Conservation (phyloP, 2,329 filamentous ascomycete species). For the Talaromyces pinophilus region DNA sequence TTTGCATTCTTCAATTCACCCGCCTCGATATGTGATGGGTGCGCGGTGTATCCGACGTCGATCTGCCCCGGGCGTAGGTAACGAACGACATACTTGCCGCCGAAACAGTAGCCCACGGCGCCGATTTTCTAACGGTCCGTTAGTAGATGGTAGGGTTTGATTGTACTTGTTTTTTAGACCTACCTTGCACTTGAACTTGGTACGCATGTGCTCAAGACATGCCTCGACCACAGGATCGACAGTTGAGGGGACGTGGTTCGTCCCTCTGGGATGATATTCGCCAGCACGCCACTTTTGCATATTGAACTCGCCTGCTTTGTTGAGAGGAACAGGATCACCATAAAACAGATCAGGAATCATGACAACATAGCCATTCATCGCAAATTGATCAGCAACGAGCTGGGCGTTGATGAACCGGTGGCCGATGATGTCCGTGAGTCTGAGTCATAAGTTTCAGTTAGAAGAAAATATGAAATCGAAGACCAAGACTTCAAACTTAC, state of each 20-base stretch:
- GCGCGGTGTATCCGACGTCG: too few species aligned
- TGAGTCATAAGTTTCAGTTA: background rate
- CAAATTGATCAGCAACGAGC: slow-evolving; percentile 16
- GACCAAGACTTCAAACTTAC: background rate
- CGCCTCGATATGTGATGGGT: too few species aligned
- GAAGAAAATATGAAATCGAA: too few species aligned
- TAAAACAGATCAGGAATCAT: slow-evolving; percentile 16
- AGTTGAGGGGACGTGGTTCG: background rate
- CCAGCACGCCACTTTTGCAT: slow-evolving; percentile 5
- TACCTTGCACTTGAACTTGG: slow-evolving; percentile 15
- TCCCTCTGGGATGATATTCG: background rate
- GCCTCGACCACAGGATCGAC: slow-evolving; percentile 12
- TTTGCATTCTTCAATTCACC: too few species aligned
- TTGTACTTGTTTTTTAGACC: background rate
- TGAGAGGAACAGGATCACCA: slow-evolving; percentile 10
- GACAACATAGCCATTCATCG: slow-evolving; percentile 12
- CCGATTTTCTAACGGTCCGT: too few species aligned
- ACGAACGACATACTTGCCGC: too few species aligned
- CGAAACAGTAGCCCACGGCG: too few species aligned
- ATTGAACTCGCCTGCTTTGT: slow-evolving; percentile 2
- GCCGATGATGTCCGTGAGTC: slow-evolving; percentile 16
- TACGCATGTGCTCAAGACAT: slow-evolving; percentile 12
- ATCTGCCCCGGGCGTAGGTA: too few species aligned
- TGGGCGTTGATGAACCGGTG: slow-evolving; percentile 8
- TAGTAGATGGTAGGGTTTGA: too few species aligned